Evolutionary conservation across 148 eudicot genomes (phyloP).

Genomic region (Talinum fruticosum): DNA sequence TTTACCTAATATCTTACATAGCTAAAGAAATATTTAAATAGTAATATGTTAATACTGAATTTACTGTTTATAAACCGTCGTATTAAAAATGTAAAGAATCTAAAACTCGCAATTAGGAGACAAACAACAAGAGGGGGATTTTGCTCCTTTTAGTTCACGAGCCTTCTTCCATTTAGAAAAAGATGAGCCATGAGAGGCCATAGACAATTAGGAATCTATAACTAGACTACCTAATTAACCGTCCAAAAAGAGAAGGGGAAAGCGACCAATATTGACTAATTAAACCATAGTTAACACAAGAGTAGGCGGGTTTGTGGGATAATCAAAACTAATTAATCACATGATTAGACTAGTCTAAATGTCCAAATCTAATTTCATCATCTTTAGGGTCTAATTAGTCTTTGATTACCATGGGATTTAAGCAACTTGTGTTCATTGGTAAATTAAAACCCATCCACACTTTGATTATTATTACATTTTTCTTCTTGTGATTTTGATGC

Average conservation of each 20-base stretch:
- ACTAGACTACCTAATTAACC: neutral
- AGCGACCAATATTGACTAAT: neutral
- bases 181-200: too few species aligned
- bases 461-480: neutral
- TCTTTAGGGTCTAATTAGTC: neutral
- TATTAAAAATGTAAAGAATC: too few species aligned
- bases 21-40: too few species aligned
- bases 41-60: too few species aligned
- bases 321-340: neutral
- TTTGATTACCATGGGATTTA: neutral
- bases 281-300: neutral
- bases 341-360: neutral
- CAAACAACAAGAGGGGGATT: too few species aligned
- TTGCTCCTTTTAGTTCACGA: too few species aligned
- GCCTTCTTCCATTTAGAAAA: too few species aligned
- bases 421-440: neutral
- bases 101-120: too few species aligned
- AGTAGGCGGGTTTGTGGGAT: neutral
- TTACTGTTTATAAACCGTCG: too few species aligned
- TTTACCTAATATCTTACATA: too few species aligned
- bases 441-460: neutral
- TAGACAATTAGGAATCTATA: too few species aligned
- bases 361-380: neutral
- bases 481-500: neutral
- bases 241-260: neutral